Conservation (phyloP, 345 rosid genomes). For the Adansonia digitata region DNA sequence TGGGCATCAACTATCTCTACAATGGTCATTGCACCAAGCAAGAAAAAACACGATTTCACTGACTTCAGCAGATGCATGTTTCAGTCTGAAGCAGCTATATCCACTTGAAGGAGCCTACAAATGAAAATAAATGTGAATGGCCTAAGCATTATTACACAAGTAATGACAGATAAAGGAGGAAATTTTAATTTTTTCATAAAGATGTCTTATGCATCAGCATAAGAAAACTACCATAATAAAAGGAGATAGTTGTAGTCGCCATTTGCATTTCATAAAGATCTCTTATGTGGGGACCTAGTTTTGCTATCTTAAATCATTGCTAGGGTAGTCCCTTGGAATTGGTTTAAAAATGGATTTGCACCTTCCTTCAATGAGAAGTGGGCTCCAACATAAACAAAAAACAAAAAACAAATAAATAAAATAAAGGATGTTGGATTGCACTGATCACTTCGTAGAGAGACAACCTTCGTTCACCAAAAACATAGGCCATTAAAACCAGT, state of each 20-base stretch:
- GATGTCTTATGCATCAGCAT: neutral
- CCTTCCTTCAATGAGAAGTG: neutral
- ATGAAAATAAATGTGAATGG: conserved; percentile 19
- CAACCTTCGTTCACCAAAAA: neutral
- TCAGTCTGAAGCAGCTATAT: conserved; percentile 79
- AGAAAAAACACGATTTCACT: conserved; percentile 92
- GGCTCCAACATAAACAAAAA: neutral
- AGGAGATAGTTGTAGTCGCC: neutral
- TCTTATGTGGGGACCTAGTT: neutral
- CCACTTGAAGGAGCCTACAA: conserved; percentile 93
- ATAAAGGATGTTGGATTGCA: neutral
- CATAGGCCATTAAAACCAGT: neutral
- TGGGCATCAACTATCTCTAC: conserved; percentile 98
- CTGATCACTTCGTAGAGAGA: neutral
- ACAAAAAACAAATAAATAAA: neutral
- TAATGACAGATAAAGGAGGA: neutral
- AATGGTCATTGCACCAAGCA: conserved; percentile 98
- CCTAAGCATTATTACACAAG: neutral
- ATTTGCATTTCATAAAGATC: neutral
- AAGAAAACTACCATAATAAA: too few relatives aligned
- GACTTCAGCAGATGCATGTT: conserved; percentile 89
- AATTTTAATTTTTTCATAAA: neutral
- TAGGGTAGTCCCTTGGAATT: neutral
- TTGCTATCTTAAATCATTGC: neutral
- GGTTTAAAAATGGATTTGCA: neutral